Evolutionary conservation across 2,329 filamentous ascomycete genomes (phyloP).

Genomic region (Penicillium sp.): DNA sequence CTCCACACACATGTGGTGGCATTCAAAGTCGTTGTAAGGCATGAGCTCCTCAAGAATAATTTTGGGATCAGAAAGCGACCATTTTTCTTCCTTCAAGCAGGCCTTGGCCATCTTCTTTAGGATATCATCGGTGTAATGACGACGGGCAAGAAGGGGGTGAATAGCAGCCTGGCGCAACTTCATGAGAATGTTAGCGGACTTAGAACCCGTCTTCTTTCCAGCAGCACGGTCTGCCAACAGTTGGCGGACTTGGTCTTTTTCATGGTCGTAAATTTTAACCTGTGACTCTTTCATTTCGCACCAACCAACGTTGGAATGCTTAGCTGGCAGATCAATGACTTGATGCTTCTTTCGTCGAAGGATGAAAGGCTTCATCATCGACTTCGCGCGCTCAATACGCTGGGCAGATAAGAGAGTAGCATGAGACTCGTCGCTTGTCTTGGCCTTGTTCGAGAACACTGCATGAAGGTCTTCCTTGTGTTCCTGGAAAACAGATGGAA

Average conservation of each 20-base stretch:
- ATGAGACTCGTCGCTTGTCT: constrained; percentile 69
- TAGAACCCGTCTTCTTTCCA: constrained; percentile 55
- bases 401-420: constrained; percentile 82
- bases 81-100: constrained; percentile 67
- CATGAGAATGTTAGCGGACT: constrained; percentile 72
- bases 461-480: constrained; percentile 76
- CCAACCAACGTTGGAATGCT: constrained; percentile 73
- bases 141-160: constrained; percentile 83
- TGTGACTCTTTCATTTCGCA: constrained; percentile 77
- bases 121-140: constrained; percentile 71
- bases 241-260: constrained; percentile 62
- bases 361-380: constrained; percentile 93
- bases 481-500: constrained; percentile 77
- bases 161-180: constrained; percentile 89
- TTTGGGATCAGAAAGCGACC: constrained; percentile 50
- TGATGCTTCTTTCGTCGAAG: constrained; percentile 90
- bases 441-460: constrained; percentile 90
- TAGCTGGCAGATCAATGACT: constrained; percentile 80
- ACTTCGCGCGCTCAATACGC: constrained; percentile 79
- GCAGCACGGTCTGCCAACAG: constrained; percentile 59
- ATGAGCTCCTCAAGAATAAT: constrained; percentile 56
- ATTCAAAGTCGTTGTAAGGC: constrained; percentile 60
- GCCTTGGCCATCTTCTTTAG: constrained; percentile 76
- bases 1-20: constrained; percentile 58
- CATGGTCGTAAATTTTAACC: constrained; percentile 67